Evolutionary conservation across 208 protist genomes (phyloP).

Genomic region (Wallacemonas collosoma): DNA sequence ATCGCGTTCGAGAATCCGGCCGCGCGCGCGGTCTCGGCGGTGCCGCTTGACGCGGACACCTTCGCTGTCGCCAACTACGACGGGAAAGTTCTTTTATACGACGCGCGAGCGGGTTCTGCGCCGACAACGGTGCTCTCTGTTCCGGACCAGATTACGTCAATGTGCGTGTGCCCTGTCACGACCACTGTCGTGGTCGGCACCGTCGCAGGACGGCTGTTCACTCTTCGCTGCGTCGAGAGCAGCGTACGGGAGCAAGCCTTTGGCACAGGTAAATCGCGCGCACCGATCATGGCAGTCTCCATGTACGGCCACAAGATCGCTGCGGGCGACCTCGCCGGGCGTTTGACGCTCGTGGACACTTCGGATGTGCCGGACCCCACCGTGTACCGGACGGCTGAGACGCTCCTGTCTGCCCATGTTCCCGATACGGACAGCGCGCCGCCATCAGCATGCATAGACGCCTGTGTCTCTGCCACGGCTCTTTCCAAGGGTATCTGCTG

Average conservation of each 20-base stretch:
- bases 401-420: conserved; percentile 27
- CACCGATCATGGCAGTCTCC: conserved; percentile 39
- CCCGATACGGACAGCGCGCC: not conserved
- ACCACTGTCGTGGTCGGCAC: conserved; percentile 47
- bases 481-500: conserved; percentile 40
- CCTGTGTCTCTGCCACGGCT: conserved; percentile 41
- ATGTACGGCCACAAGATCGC: conserved; percentile 34
- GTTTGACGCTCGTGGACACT: conserved; percentile 52
- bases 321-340: conserved; percentile 47
- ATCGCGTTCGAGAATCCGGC: conserved; percentile 33
- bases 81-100: conserved; percentile 65
- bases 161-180: conserved; percentile 29
- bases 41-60: conserved; percentile 28
- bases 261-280: conserved; percentile 41
- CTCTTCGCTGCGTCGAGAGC: conserved; percentile 45
- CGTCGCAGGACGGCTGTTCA: conserved; percentile 61
- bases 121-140: conserved; percentile 43
- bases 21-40: conserved; percentile 38
- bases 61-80: conserved; percentile 67
- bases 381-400: conserved; percentile 44
- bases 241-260: conserved; percentile 60
- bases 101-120: conserved; percentile 32
- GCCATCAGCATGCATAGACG: conserved; percentile 8
- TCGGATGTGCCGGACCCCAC: conserved; percentile 50
- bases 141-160: conserved; percentile 57